These are phyloP conservation scores for Fusarium sp. DNA, from an alignment of 2,329 filamentous ascomycete species.

Conservation along the genomic window DNA sequence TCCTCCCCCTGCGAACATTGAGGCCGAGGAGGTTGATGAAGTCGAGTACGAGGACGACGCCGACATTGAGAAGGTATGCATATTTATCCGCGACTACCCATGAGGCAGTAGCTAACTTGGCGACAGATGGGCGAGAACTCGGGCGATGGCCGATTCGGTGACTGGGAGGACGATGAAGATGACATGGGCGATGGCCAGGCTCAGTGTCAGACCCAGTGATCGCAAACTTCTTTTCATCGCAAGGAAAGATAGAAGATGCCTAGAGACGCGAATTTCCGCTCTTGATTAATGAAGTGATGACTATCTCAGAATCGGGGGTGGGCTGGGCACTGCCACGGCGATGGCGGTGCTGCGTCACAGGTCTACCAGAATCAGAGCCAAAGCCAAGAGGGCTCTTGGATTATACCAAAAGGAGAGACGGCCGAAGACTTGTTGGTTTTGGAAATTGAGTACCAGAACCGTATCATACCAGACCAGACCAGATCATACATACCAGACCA, in stretches of 20 bases:
- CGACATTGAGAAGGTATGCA: constrained; percentile 78
- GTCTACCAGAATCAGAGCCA: not conserved
- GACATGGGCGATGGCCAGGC: constrained; percentile 73
- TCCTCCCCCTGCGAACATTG: constrained; percentile 67
- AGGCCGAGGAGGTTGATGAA: constrained; percentile 83
- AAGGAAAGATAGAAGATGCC: constrained; percentile 19
- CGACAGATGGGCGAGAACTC: constrained; percentile 76
- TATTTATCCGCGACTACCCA: constrained; percentile 1
- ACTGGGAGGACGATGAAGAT: constrained; percentile 76
- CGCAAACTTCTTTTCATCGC: not conserved
- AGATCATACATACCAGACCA: not conserved
- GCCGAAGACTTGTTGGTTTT: constrained; percentile 4
- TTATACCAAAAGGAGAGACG: constrained; percentile 16
- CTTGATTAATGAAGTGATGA: constrained; percentile 43
- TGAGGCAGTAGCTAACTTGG: constrained; percentile 20
- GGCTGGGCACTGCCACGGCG: not conserved
- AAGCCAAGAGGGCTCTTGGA: not conserved
- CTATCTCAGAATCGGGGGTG: constrained; percentile 34
- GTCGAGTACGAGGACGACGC: constrained; percentile 87
- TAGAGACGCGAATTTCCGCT: constrained; percentile 22
- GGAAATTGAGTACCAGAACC: constrained; percentile 23
- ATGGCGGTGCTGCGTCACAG: not conserved
- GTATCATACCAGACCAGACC: constrained; percentile 14
- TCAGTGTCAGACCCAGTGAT: constrained; percentile 80
- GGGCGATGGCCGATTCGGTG: constrained; percentile 73